Percentiles rank a stretch among this genome's conserved stretches.
phyloP scores from a whole-genome alignment of 2,329 filamentous ascomycete species.

The Phialophora expanda region DNA sequence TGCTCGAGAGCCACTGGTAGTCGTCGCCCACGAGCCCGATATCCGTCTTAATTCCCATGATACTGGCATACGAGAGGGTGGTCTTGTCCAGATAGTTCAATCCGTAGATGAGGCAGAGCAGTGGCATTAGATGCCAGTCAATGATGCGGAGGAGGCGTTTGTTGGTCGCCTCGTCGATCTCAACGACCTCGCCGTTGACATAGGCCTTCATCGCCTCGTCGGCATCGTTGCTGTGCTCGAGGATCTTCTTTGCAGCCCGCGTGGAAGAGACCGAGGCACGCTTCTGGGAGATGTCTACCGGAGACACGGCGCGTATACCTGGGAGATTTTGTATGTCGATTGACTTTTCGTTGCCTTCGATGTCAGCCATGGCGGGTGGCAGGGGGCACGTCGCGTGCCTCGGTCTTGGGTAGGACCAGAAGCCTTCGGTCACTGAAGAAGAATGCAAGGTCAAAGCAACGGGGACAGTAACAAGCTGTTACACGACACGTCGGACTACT shows the following conservation, averaged over 20 bases:
- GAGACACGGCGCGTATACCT: slow-evolving; percentile 30
- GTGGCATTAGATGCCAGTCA: slow-evolving; percentile 66
- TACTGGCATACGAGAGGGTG: slow-evolving; percentile 58
- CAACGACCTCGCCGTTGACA: slow-evolving; percentile 56
- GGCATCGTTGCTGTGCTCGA: slow-evolving; percentile 62
- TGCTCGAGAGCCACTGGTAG: slow-evolving; percentile 57
- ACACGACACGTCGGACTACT: not conserved
- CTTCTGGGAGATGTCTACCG: slow-evolving; percentile 28
- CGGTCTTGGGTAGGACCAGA: not conserved
- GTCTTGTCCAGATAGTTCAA: slow-evolving; percentile 61
- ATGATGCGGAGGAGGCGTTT: slow-evolving; percentile 65
- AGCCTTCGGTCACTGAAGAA: not conserved
- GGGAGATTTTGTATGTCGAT: slow-evolving; percentile 25
- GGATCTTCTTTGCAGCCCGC: slow-evolving; percentile 43
- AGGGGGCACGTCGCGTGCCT: slow-evolving; percentile 4
- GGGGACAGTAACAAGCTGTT: not conserved
- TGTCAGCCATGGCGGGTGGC: slow-evolving; percentile 26
- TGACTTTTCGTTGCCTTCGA: slow-evolving; percentile 29
- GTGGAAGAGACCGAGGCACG: slow-evolving; percentile 28
- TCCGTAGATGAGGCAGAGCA: slow-evolving; percentile 64
- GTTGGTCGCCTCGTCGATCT: slow-evolving; percentile 63
- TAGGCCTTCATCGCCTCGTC: slow-evolving; percentile 67
- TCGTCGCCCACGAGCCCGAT: slow-evolving; percentile 51
- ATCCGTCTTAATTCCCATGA: slow-evolving; percentile 60
- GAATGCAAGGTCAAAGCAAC: not conserved